These are phyloP conservation scores for Eucalyptus tenuipes DNA, from an alignment of 345 rosid genomes.

Conservation along the genomic window DNA sequence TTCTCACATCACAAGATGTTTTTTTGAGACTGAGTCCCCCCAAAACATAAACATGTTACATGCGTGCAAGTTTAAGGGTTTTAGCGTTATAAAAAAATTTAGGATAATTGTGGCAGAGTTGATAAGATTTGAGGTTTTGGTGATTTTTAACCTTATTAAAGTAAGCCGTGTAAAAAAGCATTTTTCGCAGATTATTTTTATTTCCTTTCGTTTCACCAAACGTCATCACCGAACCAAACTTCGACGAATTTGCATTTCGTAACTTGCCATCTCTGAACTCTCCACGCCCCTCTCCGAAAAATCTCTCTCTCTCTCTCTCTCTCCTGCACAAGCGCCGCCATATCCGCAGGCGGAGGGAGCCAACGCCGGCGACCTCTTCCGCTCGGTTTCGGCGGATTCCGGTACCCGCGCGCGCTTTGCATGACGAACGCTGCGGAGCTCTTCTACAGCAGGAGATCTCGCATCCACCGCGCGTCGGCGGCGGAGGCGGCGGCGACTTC, in stretches of 20 bases:
- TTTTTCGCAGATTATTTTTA: background rate
- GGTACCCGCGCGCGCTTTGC: background rate
- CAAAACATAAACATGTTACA: too few relatives aligned
- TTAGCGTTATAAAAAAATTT: too few relatives aligned
- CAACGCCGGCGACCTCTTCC: background rate
- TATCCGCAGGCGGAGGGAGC: background rate
- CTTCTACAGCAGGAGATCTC: slow-evolving; percentile 72
- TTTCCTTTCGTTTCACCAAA: background rate
- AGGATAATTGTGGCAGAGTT: rapidly evolving
- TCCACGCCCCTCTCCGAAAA: background rate
- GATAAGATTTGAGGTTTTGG: too few relatives aligned
- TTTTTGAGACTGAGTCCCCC: too few relatives aligned
- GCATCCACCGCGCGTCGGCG: slow-evolving; percentile 26
- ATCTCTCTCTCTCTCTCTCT: background rate
- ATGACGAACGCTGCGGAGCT: slow-evolving; percentile 95
- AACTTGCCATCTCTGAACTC: background rate
- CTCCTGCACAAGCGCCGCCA: background rate
- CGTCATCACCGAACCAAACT: background rate
- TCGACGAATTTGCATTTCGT: background rate
- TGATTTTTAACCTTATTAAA: background rate
- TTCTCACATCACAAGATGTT: too few relatives aligned
- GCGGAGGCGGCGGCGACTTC: background rate
- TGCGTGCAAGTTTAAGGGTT: rapidly evolving
- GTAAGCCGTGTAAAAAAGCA: background rate
- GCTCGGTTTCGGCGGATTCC: background rate